phyloP scores from a whole-genome alignment of 2,329 filamentous ascomycete species.

The Plenodomus lindquistii region DNA sequence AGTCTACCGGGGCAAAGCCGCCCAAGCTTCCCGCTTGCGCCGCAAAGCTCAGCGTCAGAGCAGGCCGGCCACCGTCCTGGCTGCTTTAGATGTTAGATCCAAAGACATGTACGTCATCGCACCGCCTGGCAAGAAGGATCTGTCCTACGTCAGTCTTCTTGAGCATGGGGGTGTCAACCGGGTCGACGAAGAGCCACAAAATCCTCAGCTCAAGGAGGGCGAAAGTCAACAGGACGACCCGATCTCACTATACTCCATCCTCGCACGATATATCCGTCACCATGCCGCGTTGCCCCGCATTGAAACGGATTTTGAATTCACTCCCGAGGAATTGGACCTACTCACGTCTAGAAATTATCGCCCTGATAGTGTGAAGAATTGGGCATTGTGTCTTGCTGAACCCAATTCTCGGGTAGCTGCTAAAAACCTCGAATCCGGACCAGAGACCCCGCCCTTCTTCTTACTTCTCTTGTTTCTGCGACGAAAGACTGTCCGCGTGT shows the following conservation, averaged over 20 bases:
- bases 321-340: slow-evolving; percentile 18
- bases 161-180: background rate
- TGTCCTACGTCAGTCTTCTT: slow-evolving; percentile 13
- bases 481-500: slow-evolving; percentile 26
- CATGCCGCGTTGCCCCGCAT: slow-evolving; percentile 6
- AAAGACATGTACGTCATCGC: slow-evolving; percentile 23
- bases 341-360: slow-evolving; percentile 24
- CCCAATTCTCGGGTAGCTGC: slow-evolving; percentile 21
- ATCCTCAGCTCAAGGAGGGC: background rate
- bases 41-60: slow-evolving; percentile 26
- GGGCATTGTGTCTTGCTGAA: slow-evolving; percentile 28
- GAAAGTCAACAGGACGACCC: slow-evolving; percentile 8
- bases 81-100: slow-evolving; percentile 17
- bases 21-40: slow-evolving; percentile 12
- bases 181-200: background rate
- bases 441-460: slow-evolving; percentile 31
- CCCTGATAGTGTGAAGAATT: slow-evolving; percentile 20
- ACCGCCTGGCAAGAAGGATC: slow-evolving; percentile 10
- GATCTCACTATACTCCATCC: slow-evolving; percentile 28
- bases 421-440: slow-evolving; percentile 17
- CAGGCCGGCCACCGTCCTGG: slow-evolving; percentile 24
- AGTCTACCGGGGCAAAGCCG: slow-evolving; percentile 1
- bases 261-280: slow-evolving; percentile 30
- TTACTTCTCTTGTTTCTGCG: slow-evolving; percentile 37
- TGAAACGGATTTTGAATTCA: slow-evolving; percentile 17